phyloP scores from a whole-genome alignment of 768 basidiomycete species.

The Lactarius vividus region DNA sequence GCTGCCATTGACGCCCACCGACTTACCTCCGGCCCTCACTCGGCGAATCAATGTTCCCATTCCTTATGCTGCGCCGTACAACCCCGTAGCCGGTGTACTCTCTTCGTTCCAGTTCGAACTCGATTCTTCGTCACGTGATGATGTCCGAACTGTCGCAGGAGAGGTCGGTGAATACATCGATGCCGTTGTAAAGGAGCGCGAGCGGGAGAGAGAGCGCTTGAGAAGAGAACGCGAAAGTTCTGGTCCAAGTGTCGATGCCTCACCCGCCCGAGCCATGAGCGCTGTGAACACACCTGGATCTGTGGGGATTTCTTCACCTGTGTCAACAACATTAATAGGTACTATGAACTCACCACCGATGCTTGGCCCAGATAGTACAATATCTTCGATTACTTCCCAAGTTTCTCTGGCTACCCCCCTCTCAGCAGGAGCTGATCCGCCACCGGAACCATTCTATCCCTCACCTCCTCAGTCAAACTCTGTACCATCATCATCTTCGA shows the following conservation, averaged over 20 bases:
- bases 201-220: constrained; percentile 71
- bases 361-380: constrained; percentile 6
- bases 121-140: constrained; percentile 34
- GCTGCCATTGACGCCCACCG: constrained; percentile 10
- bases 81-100: constrained; percentile 38
- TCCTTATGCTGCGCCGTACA: constrained; percentile 10
- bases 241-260: constrained; percentile 19
- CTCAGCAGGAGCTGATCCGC: constrained; percentile 29
- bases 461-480: constrained; percentile 55
- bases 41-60: constrained; percentile 12
- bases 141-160: constrained; percentile 51
- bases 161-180: constrained; percentile 75
- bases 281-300: constrained; percentile 22
- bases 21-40: constrained; percentile 23
- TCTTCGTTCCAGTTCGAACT: constrained; percentile 47
- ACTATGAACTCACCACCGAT: constrained; percentile 18
- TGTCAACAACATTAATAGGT: constrained; percentile 20
- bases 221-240: constrained; percentile 60
- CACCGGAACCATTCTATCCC: constrained; percentile 49
- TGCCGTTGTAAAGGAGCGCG: constrained; percentile 69
- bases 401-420: constrained; percentile 29
- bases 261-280: constrained; percentile 18
- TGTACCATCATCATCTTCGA: constrained; percentile 18
- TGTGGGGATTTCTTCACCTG: constrained; percentile 14
- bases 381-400: constrained; percentile 22